phyloP scores from a whole-genome alignment of 2,329 filamentous ascomycete genomes.

The Trichoderma pleuroti region DNA sequence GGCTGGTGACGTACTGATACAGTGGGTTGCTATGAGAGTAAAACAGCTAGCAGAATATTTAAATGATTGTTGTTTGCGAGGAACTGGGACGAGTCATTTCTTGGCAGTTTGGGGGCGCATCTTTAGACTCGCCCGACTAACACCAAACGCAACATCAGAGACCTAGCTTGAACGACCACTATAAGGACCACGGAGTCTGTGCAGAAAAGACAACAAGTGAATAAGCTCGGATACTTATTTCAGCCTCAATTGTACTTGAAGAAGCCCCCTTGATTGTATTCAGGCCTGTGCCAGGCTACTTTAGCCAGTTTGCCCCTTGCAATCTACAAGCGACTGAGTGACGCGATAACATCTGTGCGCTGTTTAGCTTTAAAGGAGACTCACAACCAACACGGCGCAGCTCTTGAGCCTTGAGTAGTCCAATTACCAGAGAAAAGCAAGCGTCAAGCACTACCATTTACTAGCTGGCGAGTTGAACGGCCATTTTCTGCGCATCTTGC shows the following conservation, averaged over 20 bases:
- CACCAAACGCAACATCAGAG: no score
- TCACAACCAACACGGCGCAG: background rate
- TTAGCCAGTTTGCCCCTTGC: background rate
- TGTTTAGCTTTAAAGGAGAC: background rate
- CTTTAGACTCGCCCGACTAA: no score
- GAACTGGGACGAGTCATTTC: background rate
- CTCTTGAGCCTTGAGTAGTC: background rate
- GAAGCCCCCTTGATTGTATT: background rate
- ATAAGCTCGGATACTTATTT: background rate
- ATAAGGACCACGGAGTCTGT: no score
- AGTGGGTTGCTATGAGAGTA: background rate
- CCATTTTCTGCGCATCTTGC: background rate
- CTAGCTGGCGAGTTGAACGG: background rate
- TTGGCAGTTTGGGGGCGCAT: background rate
- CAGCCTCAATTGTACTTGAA: background rate
- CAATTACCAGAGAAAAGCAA: background rate
- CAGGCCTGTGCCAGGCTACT: background rate
- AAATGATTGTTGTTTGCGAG: fast-evolving
- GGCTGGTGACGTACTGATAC: background rate
- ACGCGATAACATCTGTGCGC: background rate
- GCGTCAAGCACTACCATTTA: background rate
- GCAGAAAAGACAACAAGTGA: no score
- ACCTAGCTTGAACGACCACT: no score
- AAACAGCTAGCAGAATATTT: background rate
- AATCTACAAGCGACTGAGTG: background rate